Evolutionary conservation across 176 grass and related monocot genomes (phyloP), one percentile per base, ranked within the genome.

Genomic region (Elaeis guineensis): DNA sequence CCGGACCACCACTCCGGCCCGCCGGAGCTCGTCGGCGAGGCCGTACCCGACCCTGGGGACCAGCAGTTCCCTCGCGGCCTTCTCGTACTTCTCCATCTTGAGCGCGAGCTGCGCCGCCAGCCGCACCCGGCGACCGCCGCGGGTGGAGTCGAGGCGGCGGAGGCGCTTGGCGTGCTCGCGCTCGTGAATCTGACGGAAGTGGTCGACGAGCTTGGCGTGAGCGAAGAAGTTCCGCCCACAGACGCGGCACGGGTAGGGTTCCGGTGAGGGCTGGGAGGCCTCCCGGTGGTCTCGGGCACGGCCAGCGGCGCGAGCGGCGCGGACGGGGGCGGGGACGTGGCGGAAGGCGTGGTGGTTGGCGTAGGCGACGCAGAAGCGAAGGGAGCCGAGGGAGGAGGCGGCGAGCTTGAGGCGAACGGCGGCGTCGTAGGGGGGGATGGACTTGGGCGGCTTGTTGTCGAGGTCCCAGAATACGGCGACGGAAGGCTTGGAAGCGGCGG

Each of bases 51-150:
- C 54, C 61, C 1, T 52, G 59, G 48, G 35, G 17, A 54, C 72
- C 54, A 57, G 16, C 55, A 90, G 78, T 60, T 90, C 82, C 21
- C 69, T 79, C 17, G 82, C 68, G 22, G 87, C 78, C 78, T 82
- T 90, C 67, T 69, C 44, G 69, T 85, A 90, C 72, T 82, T 90
- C 71, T 79, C 51, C 71, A 90, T 56, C 71, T 90, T 90, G 61
- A 82, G 64, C 20, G 87, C 69, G 23, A 90, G 78, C 62, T 59
- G 73, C 8, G 63, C 68, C 49, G 72, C 72, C 71, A 90, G 86
- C 63, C 75, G 71, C 63, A 55, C 75, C 54, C 75, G 75, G 54
- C 72, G 75, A 59, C 58, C 78, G 17, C 73, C 21, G 70, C 75
- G 77, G 72, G 71, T 50, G 17, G 75, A 85, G 0, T 81, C 75